A percentile compares a stretch with the other conserved stretches of the same genome.
Conservation (phyloP, 202 grass and related monocot genomes). For the Schoenoplectus tabernaemontani region DNA sequence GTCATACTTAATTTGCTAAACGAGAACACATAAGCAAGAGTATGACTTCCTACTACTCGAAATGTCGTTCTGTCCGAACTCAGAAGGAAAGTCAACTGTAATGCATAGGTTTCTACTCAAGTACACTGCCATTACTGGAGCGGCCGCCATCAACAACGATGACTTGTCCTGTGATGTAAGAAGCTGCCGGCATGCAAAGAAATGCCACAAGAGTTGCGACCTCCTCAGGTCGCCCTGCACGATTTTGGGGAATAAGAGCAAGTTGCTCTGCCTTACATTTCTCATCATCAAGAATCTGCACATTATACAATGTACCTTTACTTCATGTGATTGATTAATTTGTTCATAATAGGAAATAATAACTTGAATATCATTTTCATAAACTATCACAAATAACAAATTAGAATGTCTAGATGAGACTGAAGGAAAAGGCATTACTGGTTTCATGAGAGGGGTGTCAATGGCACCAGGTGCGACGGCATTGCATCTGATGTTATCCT, state of each 20-base stretch:
- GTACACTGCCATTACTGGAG: constrained; percentile 23
- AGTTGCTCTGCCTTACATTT: background rate
- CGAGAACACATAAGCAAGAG: too few relatives aligned
- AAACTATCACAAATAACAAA: background rate
- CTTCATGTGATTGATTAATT: background rate
- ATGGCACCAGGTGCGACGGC: constrained; percentile 18
- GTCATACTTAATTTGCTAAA: background rate
- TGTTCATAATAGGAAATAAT: background rate
- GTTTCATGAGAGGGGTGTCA: constrained; percentile 16
- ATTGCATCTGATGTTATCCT: constrained; percentile 24
- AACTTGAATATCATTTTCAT: background rate
- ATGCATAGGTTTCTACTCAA: background rate
- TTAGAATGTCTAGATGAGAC: background rate
- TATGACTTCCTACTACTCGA: background rate
- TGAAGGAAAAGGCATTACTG: background rate
- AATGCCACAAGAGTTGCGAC: constrained; percentile 41
- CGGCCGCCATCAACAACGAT: constrained; percentile 45
- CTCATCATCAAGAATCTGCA: background rate
- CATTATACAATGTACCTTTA: background rate
- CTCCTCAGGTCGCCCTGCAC: constrained; percentile 34
- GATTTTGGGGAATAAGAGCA: constrained; percentile 27
- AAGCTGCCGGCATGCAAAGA: constrained; percentile 46
- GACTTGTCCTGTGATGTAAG: constrained; percentile 53
- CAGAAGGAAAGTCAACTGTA: background rate
- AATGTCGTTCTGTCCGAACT: background rate